Conservation (phyloP, 768 basidiomycete genomes). For the Amanita exitialis region DNA sequence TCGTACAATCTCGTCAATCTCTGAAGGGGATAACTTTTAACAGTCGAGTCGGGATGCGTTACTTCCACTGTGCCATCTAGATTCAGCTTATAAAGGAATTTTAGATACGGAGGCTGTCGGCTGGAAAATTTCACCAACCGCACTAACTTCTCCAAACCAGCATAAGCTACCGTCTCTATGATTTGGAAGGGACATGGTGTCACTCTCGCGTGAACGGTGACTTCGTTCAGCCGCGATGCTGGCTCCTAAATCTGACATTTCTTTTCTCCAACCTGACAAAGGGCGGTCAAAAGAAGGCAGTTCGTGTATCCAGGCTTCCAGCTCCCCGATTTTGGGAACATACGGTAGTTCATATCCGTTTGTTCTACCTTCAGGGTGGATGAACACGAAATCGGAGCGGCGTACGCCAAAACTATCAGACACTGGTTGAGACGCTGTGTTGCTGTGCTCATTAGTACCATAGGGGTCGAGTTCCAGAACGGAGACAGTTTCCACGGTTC, state of each 20-base stretch:
- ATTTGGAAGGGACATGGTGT: conserved; percentile 31
- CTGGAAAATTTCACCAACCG: conserved; percentile 29
- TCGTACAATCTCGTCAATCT: conserved; percentile 72
- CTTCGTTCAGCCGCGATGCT: conserved; percentile 39
- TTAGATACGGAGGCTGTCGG: conserved; percentile 5
- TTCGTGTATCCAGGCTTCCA: conserved; percentile 74
- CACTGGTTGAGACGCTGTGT: conserved; percentile 25
- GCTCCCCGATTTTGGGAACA: conserved; percentile 79
- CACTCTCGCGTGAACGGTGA: conserved; percentile 26
- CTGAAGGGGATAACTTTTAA: conserved; percentile 45
- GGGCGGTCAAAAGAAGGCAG: conserved; percentile 39
- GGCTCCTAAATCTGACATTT: conserved; percentile 57
- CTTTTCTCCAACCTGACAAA: conserved; percentile 61
- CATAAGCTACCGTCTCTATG: conserved; percentile 32
- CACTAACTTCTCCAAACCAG: conserved; percentile 87
- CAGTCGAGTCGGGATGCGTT: conserved; percentile 49
- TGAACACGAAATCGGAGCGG: conserved; percentile 77
- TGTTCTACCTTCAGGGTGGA: conserved; percentile 57
- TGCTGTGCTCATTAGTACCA: conserved; percentile 47
- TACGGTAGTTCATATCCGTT: conserved; percentile 63
- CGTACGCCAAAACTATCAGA: conserved; percentile 69
- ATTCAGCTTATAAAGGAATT: conserved; percentile 39
- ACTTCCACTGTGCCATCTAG: conserved; percentile 69
- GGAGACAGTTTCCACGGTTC: conserved; percentile 55
- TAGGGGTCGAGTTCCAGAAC: conserved; percentile 86